Evolutionary conservation across 2,329 filamentous ascomycete genomes (phyloP).

Genomic region (Pyrenochaeta sp.): DNA sequence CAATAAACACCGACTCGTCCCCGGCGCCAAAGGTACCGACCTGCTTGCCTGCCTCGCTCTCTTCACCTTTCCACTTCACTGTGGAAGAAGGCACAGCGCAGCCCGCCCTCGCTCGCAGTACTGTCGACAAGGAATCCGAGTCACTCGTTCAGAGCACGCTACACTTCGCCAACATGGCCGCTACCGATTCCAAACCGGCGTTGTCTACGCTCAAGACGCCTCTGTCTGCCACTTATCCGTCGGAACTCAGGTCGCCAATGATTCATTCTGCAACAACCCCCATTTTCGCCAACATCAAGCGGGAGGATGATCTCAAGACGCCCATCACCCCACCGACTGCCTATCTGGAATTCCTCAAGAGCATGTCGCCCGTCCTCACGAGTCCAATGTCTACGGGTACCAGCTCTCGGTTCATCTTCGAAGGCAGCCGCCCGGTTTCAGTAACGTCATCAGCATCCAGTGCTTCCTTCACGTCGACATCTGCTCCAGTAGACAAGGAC

Average conservation of each 20-base stretch:
- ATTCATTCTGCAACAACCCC: conserved; percentile 57
- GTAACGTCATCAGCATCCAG: conserved; percentile 49
- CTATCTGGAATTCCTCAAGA: conserved; percentile 92
- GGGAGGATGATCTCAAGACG: conserved; percentile 72
- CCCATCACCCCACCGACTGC: conserved; percentile 90
- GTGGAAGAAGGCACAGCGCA: conserved; percentile 41
- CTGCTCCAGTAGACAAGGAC: conserved; percentile 41
- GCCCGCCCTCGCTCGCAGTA: conserved; percentile 31
- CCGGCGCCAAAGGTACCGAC: conserved; percentile 35
- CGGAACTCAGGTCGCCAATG: conserved; percentile 69
- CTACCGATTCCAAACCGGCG: conserved; percentile 52
- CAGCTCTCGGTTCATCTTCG: conserved; percentile 61
- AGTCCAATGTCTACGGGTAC: conserved; percentile 71
- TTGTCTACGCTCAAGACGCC: conserved; percentile 61
- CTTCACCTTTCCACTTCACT: conserved; percentile 32
- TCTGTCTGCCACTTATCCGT: conserved; percentile 66
- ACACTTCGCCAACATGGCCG: conserved; percentile 45
- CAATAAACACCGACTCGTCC: conserved; percentile 43
- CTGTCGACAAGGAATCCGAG: conserved; percentile 29
- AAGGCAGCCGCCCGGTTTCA: conserved; percentile 51
- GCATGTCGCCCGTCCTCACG: conserved; percentile 74
- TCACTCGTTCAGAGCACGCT: conserved; percentile 42
- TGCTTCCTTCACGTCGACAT: conserved; percentile 47
- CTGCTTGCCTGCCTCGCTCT: conserved; percentile 38
- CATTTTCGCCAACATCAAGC: conserved; percentile 68